Evolutionary conservation across 164 flowering plant genomes (phyloP).

Genomic region (Sedum album): DNA sequence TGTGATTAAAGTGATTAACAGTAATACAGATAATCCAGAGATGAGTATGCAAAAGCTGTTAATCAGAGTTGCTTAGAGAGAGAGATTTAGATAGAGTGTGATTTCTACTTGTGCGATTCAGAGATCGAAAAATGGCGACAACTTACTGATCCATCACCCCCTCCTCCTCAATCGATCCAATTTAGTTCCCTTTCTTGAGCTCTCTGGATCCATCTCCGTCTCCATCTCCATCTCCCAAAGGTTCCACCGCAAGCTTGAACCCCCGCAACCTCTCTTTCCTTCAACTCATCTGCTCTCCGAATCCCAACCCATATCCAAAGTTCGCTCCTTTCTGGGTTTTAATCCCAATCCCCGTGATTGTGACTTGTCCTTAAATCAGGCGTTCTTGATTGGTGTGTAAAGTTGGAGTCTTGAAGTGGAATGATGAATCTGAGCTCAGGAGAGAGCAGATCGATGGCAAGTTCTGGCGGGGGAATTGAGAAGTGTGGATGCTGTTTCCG

Average conservation of each 20-base stretch:
- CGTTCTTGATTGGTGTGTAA: neutral
- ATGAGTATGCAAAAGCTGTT: too few relatives aligned
- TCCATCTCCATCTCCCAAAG: constrained; percentile 2
- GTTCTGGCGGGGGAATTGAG: constrained; percentile 1
- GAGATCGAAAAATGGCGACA: constrained; percentile 3
- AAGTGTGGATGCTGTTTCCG: constrained; percentile 28
- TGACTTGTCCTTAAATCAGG: neutral
- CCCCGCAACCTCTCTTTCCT: neutral
- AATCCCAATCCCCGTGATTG: neutral
- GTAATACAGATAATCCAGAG: too few relatives aligned
- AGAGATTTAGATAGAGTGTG: neutral
- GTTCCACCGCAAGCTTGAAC: neutral
- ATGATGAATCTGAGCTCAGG: constrained; percentile 2
- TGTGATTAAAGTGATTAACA: too few relatives aligned
- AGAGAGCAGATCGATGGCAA: constrained; percentile 3
- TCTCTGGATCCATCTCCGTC: neutral
- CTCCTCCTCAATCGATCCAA: neutral
- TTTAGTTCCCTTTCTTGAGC: neutral
- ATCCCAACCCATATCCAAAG: neutral
- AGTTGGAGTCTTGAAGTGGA: neutral
- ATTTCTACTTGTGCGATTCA: neutral
- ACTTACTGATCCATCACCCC: neutral
- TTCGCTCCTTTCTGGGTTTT: neutral
- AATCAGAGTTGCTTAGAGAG: neutral
- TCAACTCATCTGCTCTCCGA: neutral